A percentile compares a stretch with the other conserved stretches of the same genome.
Conservation (phyloP, 768 basidiomycete species). For the Mycena olivaceomarginata region DNA sequence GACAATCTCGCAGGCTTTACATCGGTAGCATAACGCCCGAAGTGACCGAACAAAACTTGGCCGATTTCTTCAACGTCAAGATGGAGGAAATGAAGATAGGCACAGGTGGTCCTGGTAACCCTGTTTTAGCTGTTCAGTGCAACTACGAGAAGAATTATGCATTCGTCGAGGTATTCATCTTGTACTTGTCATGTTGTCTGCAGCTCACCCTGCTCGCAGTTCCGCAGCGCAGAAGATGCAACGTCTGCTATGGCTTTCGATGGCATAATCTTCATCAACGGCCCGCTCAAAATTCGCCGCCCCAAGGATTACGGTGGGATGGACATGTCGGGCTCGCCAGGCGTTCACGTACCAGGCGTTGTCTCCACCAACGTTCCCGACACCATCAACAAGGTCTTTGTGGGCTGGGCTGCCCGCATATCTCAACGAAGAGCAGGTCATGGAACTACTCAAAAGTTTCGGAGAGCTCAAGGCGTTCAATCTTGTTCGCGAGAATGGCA, state of each 20-base stretch:
- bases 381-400: slow-evolving; percentile 98
- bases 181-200: slow-evolving; percentile 11
- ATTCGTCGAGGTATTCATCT: slow-evolving; percentile 88
- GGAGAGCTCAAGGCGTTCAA: slow-evolving; percentile 99
- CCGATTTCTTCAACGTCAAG: slow-evolving; percentile 96
- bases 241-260: slow-evolving; percentile 98
- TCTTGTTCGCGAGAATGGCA: slow-evolving; percentile 95
- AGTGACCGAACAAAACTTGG: slow-evolving; percentile 94
- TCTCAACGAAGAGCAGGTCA: slow-evolving; percentile 98
- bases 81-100: slow-evolving; percentile 96
- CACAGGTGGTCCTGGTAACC: slow-evolving; percentile 89
- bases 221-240: slow-evolving; percentile 97
- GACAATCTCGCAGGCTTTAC: slow-evolving; percentile 96
- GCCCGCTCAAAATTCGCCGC: slow-evolving; percentile 97
- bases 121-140: slow-evolving; percentile 95
- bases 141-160: slow-evolving; percentile 99
- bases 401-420: slow-evolving; percentile 97
- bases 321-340: slow-evolving; percentile 70
- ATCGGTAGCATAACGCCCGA: slow-evolving; percentile 97
- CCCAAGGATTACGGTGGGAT: slow-evolving; percentile 98
- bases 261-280: slow-evolving; percentile 96
- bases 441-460: slow-evolving; percentile 97
- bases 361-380: slow-evolving; percentile 98
- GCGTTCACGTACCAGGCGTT: slow-evolving; percentile 93
- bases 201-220: slow-evolving; percentile 69